Percentiles rank a stretch among this genome's conserved stretches.
phyloP scores from a whole-genome alignment of 768 basidiomycete genomes.

The Lactarius sp. region DNA sequence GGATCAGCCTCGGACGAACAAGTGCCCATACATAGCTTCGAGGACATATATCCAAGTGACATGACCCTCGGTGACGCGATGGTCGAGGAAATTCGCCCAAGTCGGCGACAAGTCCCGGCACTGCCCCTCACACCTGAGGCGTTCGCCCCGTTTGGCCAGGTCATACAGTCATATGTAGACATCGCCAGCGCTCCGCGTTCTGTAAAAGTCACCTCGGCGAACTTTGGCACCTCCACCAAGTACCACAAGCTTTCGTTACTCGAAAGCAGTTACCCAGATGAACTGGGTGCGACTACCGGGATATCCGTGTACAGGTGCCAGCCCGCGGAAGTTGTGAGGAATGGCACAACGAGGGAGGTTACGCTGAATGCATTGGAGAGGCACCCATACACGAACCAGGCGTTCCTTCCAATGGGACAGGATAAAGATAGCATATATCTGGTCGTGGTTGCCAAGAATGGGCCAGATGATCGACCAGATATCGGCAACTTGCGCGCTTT shows the following conservation, averaged over 20 bases:
- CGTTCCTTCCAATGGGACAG: slow-evolving; percentile 89
- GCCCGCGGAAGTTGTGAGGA: slow-evolving; percentile 43
- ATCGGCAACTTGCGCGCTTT: slow-evolving; percentile 74
- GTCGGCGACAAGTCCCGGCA: slow-evolving; percentile 42
- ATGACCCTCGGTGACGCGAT: background rate
- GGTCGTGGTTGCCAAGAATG: slow-evolving; percentile 83
- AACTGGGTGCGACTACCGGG: slow-evolving; percentile 52
- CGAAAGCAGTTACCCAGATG: slow-evolving; percentile 57
- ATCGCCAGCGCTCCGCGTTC: slow-evolving; percentile 56
- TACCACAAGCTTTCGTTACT: slow-evolving; percentile 87
- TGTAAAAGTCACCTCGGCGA: slow-evolving; percentile 72
- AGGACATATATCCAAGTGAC: background rate
- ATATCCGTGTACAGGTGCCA: slow-evolving; percentile 85
- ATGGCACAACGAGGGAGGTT: slow-evolving; percentile 50
- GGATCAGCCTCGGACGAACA: slow-evolving; percentile 26
- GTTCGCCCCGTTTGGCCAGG: slow-evolving; percentile 85
- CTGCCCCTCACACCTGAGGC: slow-evolving; percentile 77
- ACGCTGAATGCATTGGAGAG: slow-evolving; percentile 77
- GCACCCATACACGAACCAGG: slow-evolving; percentile 85
- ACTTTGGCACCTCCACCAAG: slow-evolving; percentile 86
- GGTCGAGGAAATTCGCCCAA: background rate
- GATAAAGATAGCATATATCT: slow-evolving; percentile 60
- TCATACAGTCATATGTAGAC: slow-evolving; percentile 82
- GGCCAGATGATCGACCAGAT: slow-evolving; percentile 71
- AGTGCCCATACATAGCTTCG: background rate